Evolutionary conservation across 2,329 filamentous ascomycete species (phyloP).

Genomic region (Sclerotinia minor): DNA sequence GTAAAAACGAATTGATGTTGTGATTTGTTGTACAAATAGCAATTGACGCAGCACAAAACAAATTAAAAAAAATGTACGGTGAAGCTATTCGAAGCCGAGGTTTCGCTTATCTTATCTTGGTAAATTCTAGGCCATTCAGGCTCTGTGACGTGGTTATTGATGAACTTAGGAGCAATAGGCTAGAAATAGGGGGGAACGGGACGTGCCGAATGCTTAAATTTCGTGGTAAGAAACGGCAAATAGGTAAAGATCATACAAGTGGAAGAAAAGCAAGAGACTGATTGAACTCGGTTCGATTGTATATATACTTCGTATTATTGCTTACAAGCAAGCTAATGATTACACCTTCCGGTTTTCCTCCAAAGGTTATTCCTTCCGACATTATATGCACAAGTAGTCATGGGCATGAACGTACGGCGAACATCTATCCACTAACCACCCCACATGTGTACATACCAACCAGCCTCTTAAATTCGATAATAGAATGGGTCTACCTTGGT

Average conservation of each 20-base stretch:
- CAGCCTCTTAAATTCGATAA: conserved; percentile 13
- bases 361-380: background rate
- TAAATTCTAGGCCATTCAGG: background rate
- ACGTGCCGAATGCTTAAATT: background rate
- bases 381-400: conserved; percentile 24
- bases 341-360: background rate
- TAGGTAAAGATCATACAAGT: background rate
- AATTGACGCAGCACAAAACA: background rate
- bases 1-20: conserved; percentile 3
- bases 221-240: conserved; percentile 10
- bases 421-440: conserved; percentile 6
- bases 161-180: background rate
- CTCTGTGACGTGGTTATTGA: conserved; percentile 14
- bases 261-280: background rate
- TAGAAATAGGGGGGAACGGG: conserved; percentile 7
- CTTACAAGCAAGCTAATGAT: background rate
- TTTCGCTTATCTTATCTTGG: conserved; percentile 26
- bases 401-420: conserved; percentile 21
- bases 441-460: conserved; percentile 17
- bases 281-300: background rate
- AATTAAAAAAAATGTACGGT: conserved; percentile 1
- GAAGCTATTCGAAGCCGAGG: conserved; percentile 4
- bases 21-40: conserved; percentile 3
- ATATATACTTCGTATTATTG: conserved; percentile 12
- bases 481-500: conserved; percentile 10